Conservation (phyloP, 208 protist species). For the Herpetomonas tarakana region DNA sequence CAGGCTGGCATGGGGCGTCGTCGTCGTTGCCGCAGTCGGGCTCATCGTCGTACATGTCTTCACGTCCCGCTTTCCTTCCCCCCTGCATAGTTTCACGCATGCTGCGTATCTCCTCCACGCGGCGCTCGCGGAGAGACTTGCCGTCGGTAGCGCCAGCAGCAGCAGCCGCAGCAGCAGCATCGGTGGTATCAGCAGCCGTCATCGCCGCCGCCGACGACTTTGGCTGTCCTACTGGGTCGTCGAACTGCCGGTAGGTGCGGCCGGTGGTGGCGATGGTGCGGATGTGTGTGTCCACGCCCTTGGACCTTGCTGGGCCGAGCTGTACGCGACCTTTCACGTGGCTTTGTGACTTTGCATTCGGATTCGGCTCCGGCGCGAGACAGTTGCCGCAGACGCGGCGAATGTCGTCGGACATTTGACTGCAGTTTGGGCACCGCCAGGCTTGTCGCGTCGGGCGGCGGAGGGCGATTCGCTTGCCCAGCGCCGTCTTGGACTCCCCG, state of each 20-base stretch:
- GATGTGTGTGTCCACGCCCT: slow-evolving; percentile 23
- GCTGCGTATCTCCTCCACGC: too few species aligned
- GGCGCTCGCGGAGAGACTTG: too few species aligned
- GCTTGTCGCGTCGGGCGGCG: slow-evolving; percentile 18
- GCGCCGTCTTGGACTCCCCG: slow-evolving; percentile 22
- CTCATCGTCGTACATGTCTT: slow-evolving; percentile 10
- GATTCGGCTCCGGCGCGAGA: slow-evolving; percentile 28
- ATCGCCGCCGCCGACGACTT: slow-evolving; percentile 13
- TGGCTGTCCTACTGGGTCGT: slow-evolving; percentile 20
- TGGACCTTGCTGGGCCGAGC: slow-evolving; percentile 14
- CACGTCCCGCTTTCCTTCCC: neutral
- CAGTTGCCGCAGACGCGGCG: slow-evolving; percentile 51
- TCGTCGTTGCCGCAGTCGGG: slow-evolving; percentile 3
- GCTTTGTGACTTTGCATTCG: slow-evolving; percentile 10
- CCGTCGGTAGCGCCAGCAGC: too few species aligned
- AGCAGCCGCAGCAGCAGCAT: neutral
- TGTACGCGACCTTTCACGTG: slow-evolving; percentile 1
- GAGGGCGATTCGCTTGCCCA: slow-evolving; percentile 19
- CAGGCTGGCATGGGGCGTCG: neutral
- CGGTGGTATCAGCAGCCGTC: neutral
- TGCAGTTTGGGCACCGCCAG: slow-evolving; percentile 40
- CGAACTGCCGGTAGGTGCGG: slow-evolving; percentile 37
- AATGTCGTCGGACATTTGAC: slow-evolving; percentile 29
- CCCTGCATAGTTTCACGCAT: too few species aligned
- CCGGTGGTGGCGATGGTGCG: slow-evolving; percentile 15